Evolutionary conservation across 2,329 filamentous ascomycete species (phyloP).

Genomic region (Penicillium oxalicum): DNA sequence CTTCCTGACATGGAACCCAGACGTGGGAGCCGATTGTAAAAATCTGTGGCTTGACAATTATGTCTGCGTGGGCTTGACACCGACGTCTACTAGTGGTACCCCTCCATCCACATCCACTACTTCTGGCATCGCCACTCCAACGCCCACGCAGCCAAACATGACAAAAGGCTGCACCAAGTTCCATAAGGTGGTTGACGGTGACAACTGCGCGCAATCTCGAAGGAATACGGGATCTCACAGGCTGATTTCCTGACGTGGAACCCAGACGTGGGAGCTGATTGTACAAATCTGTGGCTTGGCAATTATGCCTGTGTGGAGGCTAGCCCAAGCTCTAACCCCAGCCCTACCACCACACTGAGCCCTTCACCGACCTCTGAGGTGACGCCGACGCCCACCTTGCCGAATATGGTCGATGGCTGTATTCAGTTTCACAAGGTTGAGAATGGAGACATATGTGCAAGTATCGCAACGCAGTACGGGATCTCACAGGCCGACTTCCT

Average conservation of each 20-base stretch:
- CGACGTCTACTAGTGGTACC: too few relatives aligned
- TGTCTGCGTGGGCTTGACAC: neutral
- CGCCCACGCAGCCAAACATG: neutral
- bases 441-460: slow-evolving; percentile 1
- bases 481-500: neutral
- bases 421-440: neutral
- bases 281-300: neutral
- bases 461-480: slow-evolving; percentile 1
- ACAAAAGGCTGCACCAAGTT: neutral
- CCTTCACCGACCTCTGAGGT: neutral
- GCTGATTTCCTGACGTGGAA: neutral
- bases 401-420: neutral
- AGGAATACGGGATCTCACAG: neutral
- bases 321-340: neutral
- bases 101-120: neutral
- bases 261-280: neutral
- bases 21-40: neutral
- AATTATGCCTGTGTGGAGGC: neutral
- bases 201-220: neutral
- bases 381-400: neutral
- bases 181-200: neutral
- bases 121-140: neutral
- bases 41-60: neutral
- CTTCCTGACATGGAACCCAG: neutral
- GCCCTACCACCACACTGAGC: neutral